Base-by-base conservation (phyloP, 1,139 yeast genomes). In the Lodderomyces theae region DNA sequence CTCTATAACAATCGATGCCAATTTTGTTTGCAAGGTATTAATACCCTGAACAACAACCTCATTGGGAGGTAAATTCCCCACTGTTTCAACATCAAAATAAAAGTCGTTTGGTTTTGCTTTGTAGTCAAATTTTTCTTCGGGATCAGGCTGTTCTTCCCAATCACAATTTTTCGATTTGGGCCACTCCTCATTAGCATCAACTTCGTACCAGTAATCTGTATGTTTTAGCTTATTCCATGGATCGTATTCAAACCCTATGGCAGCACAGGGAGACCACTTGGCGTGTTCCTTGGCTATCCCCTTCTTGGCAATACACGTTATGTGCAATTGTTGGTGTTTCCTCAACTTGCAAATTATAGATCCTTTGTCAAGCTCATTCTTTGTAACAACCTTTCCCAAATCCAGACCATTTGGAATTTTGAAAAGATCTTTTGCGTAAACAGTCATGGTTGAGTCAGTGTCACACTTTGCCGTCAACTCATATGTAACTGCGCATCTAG, bases 211-310 rank as follows among this genome's bases (percentile, higher is more conserved):
- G 58, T 79, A 86, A 54, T 89, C 96, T 0, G 98, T 92, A 60
- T 92, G 98, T 57, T 85, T 84, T 53, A 94, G 74, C 66, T 92
- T 94, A 64, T 92, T 92, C 95, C 96, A 92, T n/a, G 99, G 99
- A 59, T 92, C 99, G 58, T 92, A 92, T 64, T 92, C 99, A 57
- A 92, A 92, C 18, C 95, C 97, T 42, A 94, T 77, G n/a, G 98
- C 98, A 0, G 97, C 78, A 52, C 95, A 86, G 1, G 98, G 97
- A 5, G 95, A 84, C 98, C 98, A 92, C 59, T 92, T 92, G 40
- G 98, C 97, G 58, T 92, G 99, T 61, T 92, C 99, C 62, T 94
- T 92, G 34, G 97, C 90, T 47, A 94, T 92, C 34, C 99, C 98
- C 69, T 92, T 92, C 63, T 94, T 92, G 41, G 99, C 98, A 49